Percentiles rank a stretch among this genome's conserved stretches.
phyloP scores from a whole-genome alignment of 805 yeast species.

The Yarrowia keelungensis region DNA sequence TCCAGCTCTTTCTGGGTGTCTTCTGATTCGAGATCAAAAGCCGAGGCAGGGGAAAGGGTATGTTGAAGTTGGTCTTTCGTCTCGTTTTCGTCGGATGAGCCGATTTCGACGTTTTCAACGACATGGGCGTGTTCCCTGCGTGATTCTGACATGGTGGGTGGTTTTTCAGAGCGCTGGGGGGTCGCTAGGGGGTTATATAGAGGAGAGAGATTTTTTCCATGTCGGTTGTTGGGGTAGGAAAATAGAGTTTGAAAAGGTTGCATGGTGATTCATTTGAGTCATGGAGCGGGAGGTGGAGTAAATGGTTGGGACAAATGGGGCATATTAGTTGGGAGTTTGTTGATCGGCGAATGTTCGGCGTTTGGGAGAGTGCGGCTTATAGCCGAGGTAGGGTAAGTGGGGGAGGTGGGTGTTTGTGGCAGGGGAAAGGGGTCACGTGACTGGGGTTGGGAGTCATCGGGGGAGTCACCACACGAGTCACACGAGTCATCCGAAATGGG shows the following conservation, averaged over 20 bases:
- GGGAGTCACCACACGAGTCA: no score
- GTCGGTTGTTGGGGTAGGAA: slow-evolving; percentile 1
- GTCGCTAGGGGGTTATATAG: not conserved
- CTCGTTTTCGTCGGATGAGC: not conserved
- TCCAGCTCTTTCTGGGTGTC: slow-evolving; percentile 43
- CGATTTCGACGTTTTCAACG: no score
- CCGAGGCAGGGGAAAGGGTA: not conserved
- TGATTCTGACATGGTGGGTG: not conserved
- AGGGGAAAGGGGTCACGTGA: no score
- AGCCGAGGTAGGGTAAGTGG: no score
- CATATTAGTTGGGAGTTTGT: not conserved
- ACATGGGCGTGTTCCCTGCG: no score
- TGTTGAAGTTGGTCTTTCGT: not conserved
- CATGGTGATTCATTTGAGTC: slow-evolving; percentile 2
- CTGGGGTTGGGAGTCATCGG: no score
- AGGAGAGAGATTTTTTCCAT: not conserved
- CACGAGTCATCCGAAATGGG: no score
- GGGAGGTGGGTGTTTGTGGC: no score
- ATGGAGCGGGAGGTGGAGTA: not conserved
- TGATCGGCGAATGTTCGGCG: not conserved
- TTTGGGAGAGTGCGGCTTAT: not conserved
- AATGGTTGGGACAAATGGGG: no score
- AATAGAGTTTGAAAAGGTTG: not conserved
- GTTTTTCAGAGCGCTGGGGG: not conserved
- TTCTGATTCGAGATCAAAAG: slow-evolving; percentile 23